These are phyloP conservation scores for Apiospora saccharicola DNA, from an alignment of 2,329 filamentous ascomycete genomes.

Conservation along the genomic window DNA sequence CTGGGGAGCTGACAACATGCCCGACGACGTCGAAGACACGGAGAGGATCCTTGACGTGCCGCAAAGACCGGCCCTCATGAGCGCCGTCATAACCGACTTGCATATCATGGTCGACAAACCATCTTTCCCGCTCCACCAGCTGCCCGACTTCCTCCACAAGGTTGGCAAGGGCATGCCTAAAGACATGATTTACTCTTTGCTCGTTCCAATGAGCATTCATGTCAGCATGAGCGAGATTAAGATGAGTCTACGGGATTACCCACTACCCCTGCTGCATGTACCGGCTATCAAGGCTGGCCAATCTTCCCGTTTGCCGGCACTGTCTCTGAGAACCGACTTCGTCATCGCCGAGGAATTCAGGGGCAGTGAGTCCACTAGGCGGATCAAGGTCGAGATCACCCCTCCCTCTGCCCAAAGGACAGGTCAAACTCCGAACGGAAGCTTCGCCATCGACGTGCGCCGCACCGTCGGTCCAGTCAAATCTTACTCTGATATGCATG, in stretches of 20 bases:
- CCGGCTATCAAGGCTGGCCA: slow-evolving; percentile 83
- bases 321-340: slow-evolving; percentile 88
- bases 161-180: slow-evolving; percentile 97
- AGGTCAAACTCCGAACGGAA: slow-evolving; percentile 61
- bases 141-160: slow-evolving; percentile 83
- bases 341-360: slow-evolving; percentile 95
- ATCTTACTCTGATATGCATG: slow-evolving; percentile 89
- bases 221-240: slow-evolving; percentile 90
- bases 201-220: slow-evolving; percentile 89
- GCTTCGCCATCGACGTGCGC: slow-evolving; percentile 85
- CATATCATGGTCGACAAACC: slow-evolving; percentile 90
- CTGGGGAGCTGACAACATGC: slow-evolving; percentile 81
- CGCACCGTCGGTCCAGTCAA: slow-evolving; percentile 95
- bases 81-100: slow-evolving; percentile 81
- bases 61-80: slow-evolving; percentile 83
- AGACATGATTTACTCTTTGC: slow-evolving; percentile 87
- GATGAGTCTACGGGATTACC: slow-evolving; percentile 90
- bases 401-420: slow-evolving; percentile 71
- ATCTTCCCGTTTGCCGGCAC: slow-evolving; percentile 78
- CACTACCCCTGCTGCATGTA: slow-evolving; percentile 88
- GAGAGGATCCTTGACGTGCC: slow-evolving; percentile 89
- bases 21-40: slow-evolving; percentile 81
- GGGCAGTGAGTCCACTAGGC: slow-evolving; percentile 78
- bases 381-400: slow-evolving; percentile 84
- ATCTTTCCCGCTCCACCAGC: slow-evolving; percentile 82